phyloP scores from a whole-genome alignment of 2,329 filamentous ascomycete genomes.

The Beauveria australis region DNA sequence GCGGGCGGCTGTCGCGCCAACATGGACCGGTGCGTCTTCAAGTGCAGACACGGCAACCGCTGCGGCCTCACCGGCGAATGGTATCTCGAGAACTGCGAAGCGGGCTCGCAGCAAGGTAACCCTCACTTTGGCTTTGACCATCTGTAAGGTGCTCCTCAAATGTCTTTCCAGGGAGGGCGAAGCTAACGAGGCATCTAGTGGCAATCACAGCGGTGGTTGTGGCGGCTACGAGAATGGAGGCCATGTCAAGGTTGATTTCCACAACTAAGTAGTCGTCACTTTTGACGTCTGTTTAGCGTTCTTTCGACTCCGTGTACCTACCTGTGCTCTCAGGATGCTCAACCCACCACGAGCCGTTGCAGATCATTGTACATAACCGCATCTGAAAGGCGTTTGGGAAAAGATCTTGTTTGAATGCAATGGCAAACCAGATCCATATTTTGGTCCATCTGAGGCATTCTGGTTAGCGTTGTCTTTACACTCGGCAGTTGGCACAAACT shows the following conservation, averaged over 20 bases:
- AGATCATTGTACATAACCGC: background rate
- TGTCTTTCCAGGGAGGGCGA: no score
- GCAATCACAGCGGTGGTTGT: constrained; percentile 21
- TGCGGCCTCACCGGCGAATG: constrained; percentile 29
- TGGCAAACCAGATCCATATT: no score
- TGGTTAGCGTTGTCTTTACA: no score
- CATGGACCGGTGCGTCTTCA: constrained; percentile 34
- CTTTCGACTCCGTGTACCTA: background rate
- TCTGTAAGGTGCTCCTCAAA: no score
- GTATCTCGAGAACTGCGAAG: constrained; percentile 27
- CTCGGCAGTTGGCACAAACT: no score
- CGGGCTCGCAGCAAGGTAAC: constrained; percentile 18
- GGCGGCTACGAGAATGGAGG: constrained; percentile 21
- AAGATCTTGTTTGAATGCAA: no score
- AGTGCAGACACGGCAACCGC: constrained; percentile 26
- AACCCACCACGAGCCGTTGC: background rate
- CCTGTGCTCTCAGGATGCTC: background rate
- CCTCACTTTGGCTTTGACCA: constrained; percentile 16
- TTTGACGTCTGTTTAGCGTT: background rate
- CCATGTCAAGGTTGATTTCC: background rate
- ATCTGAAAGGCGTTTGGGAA: background rate
- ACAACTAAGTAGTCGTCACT: background rate
- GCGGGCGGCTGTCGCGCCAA: constrained; percentile 31
- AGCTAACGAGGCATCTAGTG: constrained; percentile 9
- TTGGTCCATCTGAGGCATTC: no score